phyloP scores from a whole-genome alignment of 805 yeast genomes.

The Wilhelminamyces savonicus region DNA sequence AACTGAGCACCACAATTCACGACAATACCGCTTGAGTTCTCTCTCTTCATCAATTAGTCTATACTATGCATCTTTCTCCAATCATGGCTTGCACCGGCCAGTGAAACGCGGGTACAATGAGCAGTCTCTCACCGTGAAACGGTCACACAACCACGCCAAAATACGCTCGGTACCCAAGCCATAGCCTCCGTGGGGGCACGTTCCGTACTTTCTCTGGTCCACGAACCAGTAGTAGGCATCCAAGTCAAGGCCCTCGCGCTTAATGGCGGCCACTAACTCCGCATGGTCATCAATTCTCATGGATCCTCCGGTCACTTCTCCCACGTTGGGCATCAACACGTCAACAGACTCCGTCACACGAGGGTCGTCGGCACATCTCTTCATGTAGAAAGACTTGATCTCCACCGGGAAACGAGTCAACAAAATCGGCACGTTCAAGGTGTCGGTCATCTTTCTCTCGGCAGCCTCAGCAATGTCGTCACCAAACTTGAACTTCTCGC shows the following conservation, averaged over 20 bases:
- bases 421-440: conserved; percentile 86
- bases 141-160: conserved; percentile 95
- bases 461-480: conserved; percentile 99
- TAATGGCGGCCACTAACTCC: conserved; percentile 84
- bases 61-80: background rate
- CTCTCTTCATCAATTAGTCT: background rate
- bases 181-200: conserved; percentile 98
- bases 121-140: conserved; percentile 98
- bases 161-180: conserved; percentile 98
- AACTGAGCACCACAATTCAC: too few species aligned
- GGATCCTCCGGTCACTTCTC: conserved; percentile 98
- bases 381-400: conserved; percentile 97
- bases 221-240: conserved; percentile 91
- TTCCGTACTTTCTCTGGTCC: conserved; percentile 94
- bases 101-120: conserved; percentile 95
- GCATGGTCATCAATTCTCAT: conserved; percentile 87
- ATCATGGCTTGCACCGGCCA: conserved; percentile 87
- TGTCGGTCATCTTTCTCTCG: conserved; percentile 97
- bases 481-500: conserved; percentile 88
- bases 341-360: conserved; percentile 98
- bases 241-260: conserved; percentile 83
- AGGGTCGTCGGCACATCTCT: conserved; percentile 80
- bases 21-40: conserved; percentile 1
- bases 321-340: conserved; percentile 97
- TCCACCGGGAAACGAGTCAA: conserved; percentile 94